Percentiles rank a stretch among this genome's conserved stretches.
Evolutionary conservation across 352 stramenopile species (phyloP).

Genomic region (Albugo candida): DNA sequence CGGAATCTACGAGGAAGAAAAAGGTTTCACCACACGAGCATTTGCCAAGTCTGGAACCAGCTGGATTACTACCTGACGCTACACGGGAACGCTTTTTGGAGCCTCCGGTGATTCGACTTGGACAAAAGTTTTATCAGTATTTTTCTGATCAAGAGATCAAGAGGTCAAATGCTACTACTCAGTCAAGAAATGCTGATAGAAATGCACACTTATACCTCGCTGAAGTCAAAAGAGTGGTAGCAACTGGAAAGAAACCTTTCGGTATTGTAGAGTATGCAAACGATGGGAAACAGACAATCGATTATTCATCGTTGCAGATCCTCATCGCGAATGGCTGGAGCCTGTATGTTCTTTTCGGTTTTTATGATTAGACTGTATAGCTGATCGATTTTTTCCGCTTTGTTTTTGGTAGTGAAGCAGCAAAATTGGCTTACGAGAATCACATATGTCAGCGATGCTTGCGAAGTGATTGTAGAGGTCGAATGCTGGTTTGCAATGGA

Average conservation of each 20-base stretch:
- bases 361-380: too few species aligned
- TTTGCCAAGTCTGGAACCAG: constrained; percentile 15
- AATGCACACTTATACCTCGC: constrained; percentile 9
- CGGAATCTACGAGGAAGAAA: too few species aligned
- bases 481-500: constrained; percentile 58
- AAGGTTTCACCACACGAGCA: too few species aligned
- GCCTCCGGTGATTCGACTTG: constrained; percentile 27
- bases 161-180: too few species aligned
- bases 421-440: constrained; percentile 54
- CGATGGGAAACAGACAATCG: constrained; percentile 29
- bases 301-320: constrained; percentile 56
- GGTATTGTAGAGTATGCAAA: constrained; percentile 32
- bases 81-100: constrained; percentile 24
- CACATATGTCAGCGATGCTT: constrained; percentile 68
- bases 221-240: constrained; percentile 50
- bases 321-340: constrained; percentile 68
- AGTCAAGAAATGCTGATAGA: too few species aligned
- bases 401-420: constrained; percentile 18
- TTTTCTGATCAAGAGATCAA: constrained; percentile 15
- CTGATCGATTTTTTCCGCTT: not conserved
- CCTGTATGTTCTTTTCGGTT: constrained; percentile 10
- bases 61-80: constrained; percentile 24
- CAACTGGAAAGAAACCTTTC: constrained; percentile 44
- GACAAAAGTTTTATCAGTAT: constrained; percentile 60
- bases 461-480: constrained; percentile 58